A percentile compares a stretch with the other conserved stretches of the same genome.
These are phyloP conservation scores for Areca catechu DNA, from an alignment of 176 grass and related monocot genomes.

Conservation along the genomic window DNA sequence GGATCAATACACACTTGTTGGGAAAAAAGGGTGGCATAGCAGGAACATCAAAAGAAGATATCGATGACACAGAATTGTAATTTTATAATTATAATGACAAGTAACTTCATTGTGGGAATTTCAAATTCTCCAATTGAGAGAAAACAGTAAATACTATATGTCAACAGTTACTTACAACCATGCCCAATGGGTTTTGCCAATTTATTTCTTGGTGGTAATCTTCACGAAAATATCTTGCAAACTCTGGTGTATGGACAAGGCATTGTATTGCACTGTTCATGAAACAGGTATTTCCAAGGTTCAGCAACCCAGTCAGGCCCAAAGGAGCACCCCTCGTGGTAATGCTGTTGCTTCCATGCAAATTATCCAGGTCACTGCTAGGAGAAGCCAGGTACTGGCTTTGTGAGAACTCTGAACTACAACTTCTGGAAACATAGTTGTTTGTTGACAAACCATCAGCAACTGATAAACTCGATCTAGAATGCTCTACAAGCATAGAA, in stretches of 20 bases:
- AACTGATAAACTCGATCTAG: constrained; percentile 45
- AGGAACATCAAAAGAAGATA: too few relatives aligned
- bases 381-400: constrained; percentile 44
- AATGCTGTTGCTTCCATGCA: constrained; percentile 44
- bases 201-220: constrained; percentile 97
- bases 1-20: too few relatives aligned
- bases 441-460: constrained; percentile 55
- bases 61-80: too few relatives aligned
- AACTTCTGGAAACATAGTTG: constrained; percentile 58
- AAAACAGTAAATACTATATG: neutral
- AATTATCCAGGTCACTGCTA: constrained; percentile 49
- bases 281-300: constrained; percentile 98
- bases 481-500: constrained; percentile 50
- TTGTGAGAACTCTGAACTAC: constrained; percentile 42
- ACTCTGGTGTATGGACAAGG: constrained; percentile 95
- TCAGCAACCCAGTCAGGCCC: constrained; percentile 83
- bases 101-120: too few relatives aligned
- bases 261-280: constrained; percentile 99
- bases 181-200: constrained; percentile 93
- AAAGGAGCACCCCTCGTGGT: constrained; percentile 43
- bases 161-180: constrained; percentile 63
- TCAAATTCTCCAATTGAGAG: neutral
- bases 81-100: too few relatives aligned
- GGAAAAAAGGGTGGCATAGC: too few relatives aligned
- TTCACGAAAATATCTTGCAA: constrained; percentile 93